phyloP scores from a whole-genome alignment of 805 yeast species.

The Wickerhamomyces rabaulensis region DNA sequence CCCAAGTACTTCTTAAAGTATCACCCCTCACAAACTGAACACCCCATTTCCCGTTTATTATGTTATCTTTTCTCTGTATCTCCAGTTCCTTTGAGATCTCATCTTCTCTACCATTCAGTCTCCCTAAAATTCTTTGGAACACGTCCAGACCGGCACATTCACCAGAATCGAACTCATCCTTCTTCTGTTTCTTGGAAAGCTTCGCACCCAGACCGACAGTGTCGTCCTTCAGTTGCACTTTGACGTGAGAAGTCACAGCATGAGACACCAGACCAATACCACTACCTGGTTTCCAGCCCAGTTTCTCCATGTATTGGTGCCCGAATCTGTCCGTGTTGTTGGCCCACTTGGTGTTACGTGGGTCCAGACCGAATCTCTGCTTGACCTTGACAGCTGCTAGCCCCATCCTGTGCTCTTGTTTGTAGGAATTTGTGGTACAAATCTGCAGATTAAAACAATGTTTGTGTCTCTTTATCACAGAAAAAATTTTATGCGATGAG shows the following conservation, averaged over 20 bases:
- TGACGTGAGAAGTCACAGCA: slow-evolving; percentile 76
- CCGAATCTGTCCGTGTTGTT: slow-evolving; percentile 82
- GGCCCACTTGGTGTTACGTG: slow-evolving; percentile 93
- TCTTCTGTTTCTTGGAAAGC: slow-evolving; percentile 48
- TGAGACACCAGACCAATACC: slow-evolving; percentile 74
- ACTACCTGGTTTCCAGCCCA: slow-evolving; percentile 91
- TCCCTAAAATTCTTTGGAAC: slow-evolving; percentile 84
- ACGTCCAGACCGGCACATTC: slow-evolving; percentile 90
- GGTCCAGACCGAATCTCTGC: slow-evolving; percentile 87
- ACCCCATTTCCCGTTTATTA: slow-evolving; percentile 85
- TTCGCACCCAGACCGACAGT: slow-evolving; percentile 88
- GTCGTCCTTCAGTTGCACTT: slow-evolving; percentile 77
- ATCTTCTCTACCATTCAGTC: slow-evolving; percentile 81
- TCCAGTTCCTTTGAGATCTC: slow-evolving; percentile 61
- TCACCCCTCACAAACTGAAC: slow-evolving; percentile 85
- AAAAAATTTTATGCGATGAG: not conserved
- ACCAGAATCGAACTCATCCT: slow-evolving; percentile 70
- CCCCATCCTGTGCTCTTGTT: no score
- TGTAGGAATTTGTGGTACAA: no score
- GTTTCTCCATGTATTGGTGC: slow-evolving; percentile 70
- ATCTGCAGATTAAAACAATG: no score
- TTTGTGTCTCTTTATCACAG: not conserved
- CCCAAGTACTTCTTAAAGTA: slow-evolving; percentile 79
- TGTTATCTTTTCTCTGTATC: slow-evolving; percentile 58
- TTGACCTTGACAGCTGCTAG: slow-evolving; percentile 75